Conservation (phyloP, 352 stramenopile species). For the Globisporangium camurandrum region DNA sequence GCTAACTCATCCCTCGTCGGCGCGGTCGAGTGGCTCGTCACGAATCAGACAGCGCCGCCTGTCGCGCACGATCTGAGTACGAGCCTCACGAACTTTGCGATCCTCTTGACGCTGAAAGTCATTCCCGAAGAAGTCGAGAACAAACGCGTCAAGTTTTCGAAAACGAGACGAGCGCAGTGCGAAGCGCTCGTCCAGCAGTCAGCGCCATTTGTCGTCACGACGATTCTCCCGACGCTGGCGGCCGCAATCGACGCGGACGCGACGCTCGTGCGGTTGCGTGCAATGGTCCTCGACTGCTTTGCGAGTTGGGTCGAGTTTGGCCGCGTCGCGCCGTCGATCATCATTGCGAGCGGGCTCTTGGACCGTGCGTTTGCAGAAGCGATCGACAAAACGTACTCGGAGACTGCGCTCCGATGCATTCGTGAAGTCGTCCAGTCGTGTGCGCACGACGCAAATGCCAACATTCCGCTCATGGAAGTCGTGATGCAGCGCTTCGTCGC, state of each 20-base stretch:
- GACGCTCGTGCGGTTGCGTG: conserved; percentile 31
- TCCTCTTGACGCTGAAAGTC: conserved; percentile 65
- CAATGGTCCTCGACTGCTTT: conserved; percentile 54
- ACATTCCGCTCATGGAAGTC: conserved; percentile 68
- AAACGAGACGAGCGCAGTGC: conserved; percentile 51
- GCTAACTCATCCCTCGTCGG: conserved; percentile 37
- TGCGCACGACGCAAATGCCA: conserved; percentile 35
- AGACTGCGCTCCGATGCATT: conserved; percentile 50
- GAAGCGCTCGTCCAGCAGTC: conserved; percentile 64
- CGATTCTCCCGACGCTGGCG: conserved; percentile 49
- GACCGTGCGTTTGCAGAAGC: conserved; percentile 55
- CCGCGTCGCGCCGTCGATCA: conserved; percentile 33
- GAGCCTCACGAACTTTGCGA: conserved; percentile 62
- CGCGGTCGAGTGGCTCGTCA: conserved; percentile 70
- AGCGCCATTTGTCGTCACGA: conserved; percentile 47
- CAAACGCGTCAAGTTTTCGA: conserved; percentile 72
- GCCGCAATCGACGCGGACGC: conserved; percentile 45
- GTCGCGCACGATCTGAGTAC: conserved; percentile 30
- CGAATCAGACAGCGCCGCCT: conserved; percentile 45
- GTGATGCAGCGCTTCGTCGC: conserved; percentile 77
- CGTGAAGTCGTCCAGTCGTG: conserved; percentile 64
- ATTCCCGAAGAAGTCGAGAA: conserved; percentile 77
- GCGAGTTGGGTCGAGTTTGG: conserved; percentile 73
- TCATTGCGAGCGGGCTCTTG: conserved; percentile 57
- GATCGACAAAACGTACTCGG: conserved; percentile 22